Conservation (phyloP, 164 flowering plant species). For the Hamamelis virginiana region DNA sequence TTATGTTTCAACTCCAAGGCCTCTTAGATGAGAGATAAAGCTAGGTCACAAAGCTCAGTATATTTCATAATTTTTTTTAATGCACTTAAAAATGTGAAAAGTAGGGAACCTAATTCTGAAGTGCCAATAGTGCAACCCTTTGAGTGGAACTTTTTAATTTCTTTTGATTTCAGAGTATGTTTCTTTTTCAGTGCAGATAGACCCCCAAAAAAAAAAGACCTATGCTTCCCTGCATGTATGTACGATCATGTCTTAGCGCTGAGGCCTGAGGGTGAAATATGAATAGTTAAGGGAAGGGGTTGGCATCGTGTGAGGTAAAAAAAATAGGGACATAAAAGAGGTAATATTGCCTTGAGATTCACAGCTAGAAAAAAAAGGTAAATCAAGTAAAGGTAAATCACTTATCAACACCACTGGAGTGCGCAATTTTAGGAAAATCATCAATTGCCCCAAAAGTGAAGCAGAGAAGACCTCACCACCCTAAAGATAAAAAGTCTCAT, state of each 20-base stretch:
- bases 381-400: constrained; percentile 7
- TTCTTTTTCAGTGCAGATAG: no score
- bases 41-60: no score
- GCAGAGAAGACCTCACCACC: neutral
- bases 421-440: constrained; percentile 33
- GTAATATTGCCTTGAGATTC: neutral
- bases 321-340: neutral
- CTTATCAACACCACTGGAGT: constrained; percentile 14
- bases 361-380: neutral
- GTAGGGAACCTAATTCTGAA: no score
- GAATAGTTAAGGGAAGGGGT: constrained; percentile 1
- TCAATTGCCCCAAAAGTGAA: constrained; percentile 14
- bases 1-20: no score
- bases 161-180: no score
- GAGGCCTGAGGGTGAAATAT: no score
- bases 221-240: neutral
- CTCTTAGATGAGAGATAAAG: no score
- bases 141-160: no score
- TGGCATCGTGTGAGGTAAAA: neutral
- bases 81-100: no score
- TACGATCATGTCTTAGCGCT: neutral
- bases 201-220: no score
- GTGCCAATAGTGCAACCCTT: no score
- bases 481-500: neutral
- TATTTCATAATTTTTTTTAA: no score